A percentile compares a stretch with the other conserved stretches of the same genome.
Conservation (phyloP, 176 grass and related monocot species). For the Aegilops longissima region DNA sequence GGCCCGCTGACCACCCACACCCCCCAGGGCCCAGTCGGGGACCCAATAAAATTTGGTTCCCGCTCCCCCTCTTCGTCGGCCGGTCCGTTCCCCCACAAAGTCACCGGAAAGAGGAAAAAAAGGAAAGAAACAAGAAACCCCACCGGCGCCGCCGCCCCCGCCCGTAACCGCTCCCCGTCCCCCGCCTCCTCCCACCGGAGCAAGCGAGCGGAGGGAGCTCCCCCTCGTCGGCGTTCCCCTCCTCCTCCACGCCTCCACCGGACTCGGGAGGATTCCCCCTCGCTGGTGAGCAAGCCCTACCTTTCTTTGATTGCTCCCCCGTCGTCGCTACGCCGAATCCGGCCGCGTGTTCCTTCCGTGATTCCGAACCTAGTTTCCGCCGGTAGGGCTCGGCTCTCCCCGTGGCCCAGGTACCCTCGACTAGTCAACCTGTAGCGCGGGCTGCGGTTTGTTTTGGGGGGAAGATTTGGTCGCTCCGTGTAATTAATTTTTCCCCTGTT, state of each 20-base stretch:
- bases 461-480: not conserved
- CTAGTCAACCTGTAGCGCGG: not conserved
- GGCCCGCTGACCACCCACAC: not conserved
- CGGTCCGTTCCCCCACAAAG: not conserved
- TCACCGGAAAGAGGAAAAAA: not conserved
- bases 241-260: not conserved
- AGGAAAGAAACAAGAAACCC: conserved; percentile 6
- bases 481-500: not conserved
- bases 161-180: not conserved
- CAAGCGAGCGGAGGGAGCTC: not conserved
- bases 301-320: not conserved
- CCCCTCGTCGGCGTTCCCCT: not conserved
- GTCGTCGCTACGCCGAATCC: not conserved
- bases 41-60: conserved; percentile 11
- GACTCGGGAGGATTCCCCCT: not conserved
- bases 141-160: conserved; percentile 7
- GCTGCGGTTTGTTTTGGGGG: not conserved
- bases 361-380: not conserved
- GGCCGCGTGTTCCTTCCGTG: not conserved
- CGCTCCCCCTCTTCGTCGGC: not conserved
- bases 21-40: no score
- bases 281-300: conserved; percentile 15
- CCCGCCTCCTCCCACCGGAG: not conserved
- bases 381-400: not conserved
- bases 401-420: no score